phyloP scores from a whole-genome alignment of 2,329 filamentous ascomycete genomes.

The Phoma sp. region DNA sequence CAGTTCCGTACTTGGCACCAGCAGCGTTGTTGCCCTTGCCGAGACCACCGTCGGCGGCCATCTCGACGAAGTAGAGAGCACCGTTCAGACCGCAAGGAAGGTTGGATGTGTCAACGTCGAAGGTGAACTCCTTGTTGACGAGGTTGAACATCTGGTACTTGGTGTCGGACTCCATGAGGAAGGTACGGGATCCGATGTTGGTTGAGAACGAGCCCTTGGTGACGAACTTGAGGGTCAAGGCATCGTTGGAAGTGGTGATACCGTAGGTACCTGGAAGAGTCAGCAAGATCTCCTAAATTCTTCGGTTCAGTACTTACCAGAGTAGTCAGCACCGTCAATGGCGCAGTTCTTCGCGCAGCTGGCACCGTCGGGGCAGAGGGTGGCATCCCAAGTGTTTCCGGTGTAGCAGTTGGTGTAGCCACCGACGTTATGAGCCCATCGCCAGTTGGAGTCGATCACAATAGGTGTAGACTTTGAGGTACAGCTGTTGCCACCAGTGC shows the following conservation, averaged over 20 bases:
- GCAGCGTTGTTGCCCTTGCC: conserved; percentile 59
- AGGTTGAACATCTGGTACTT: conserved; percentile 54
- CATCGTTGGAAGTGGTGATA: conserved; percentile 60
- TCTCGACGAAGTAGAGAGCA: conserved; percentile 60
- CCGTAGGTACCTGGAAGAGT: conserved; percentile 51
- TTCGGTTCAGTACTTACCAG: conserved; percentile 26
- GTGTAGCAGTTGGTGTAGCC: conserved; percentile 60
- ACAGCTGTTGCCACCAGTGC: conserved; percentile 50
- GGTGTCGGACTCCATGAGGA: conserved; percentile 51
- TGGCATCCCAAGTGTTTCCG: conserved; percentile 53
- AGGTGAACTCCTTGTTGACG: conserved; percentile 52
- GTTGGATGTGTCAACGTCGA: conserved; percentile 61
- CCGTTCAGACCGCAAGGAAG: conserved; percentile 75
- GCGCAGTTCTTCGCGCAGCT: conserved; percentile 52
- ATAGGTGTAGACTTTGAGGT: conserved; percentile 47
- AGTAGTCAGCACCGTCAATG: conserved; percentile 54
- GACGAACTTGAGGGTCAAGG: conserved; percentile 65
- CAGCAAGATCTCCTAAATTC: too few relatives aligned
- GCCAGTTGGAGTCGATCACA: conserved; percentile 59
- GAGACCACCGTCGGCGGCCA: conserved; percentile 60
- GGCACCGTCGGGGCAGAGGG: conserved; percentile 50
- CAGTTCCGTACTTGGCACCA: conserved; percentile 66
- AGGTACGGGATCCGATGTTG: conserved; percentile 53
- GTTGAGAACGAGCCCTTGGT: conserved; percentile 57
- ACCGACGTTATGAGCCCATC: conserved; percentile 56